Percentiles rank a stretch among this genome's conserved stretches.
Conservation (phyloP, 2,329 filamentous ascomycete genomes). For the Simplicillium aogashimaense region DNA sequence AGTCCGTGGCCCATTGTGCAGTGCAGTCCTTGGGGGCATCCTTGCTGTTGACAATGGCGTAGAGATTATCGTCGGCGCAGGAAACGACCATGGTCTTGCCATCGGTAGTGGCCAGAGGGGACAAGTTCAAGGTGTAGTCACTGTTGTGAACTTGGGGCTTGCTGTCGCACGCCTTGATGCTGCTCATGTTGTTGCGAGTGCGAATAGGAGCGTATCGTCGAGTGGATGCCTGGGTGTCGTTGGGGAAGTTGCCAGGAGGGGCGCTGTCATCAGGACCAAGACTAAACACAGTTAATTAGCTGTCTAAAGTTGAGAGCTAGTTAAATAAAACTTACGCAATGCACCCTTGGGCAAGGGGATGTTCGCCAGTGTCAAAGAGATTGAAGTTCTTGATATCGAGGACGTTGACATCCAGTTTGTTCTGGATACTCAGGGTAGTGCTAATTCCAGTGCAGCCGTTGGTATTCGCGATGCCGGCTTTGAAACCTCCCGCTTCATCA, state of each 20-base stretch:
- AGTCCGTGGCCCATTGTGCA: too few relatives aligned
- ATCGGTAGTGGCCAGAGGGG: conserved; percentile 11
- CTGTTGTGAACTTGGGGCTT: conserved; percentile 9
- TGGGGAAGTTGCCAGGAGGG: too few relatives aligned
- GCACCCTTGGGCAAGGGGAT: conserved; percentile 11
- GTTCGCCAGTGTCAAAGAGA: conserved; percentile 14
- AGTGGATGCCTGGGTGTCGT: too few relatives aligned
- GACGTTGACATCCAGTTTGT: conserved; percentile 13
- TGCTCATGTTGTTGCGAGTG: conserved; percentile 1
- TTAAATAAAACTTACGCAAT: conserved; percentile 11
- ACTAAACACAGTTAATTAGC: background rate
- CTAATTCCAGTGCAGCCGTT: conserved; percentile 16
- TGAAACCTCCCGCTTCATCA: conserved; percentile 4
- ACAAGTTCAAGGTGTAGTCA: conserved; percentile 11
- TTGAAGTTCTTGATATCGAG: conserved; percentile 7
- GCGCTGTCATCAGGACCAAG: background rate
- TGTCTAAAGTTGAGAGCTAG: too few relatives aligned
- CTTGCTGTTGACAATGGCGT: conserved; percentile 11
- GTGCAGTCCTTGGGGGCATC: too few relatives aligned
- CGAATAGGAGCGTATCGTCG: background rate
- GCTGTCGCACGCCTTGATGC: background rate
- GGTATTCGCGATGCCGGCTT: conserved; percentile 10
- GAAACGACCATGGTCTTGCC: conserved; percentile 14
- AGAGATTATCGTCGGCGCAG: conserved; percentile 24
- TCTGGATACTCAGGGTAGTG: conserved; percentile 17